Percentiles rank a stretch among this genome's conserved stretches.
These are phyloP conservation scores for Cyclotella sp. DNA, from an alignment of 108 stramenopile genomes.

Conservation along the genomic window DNA sequence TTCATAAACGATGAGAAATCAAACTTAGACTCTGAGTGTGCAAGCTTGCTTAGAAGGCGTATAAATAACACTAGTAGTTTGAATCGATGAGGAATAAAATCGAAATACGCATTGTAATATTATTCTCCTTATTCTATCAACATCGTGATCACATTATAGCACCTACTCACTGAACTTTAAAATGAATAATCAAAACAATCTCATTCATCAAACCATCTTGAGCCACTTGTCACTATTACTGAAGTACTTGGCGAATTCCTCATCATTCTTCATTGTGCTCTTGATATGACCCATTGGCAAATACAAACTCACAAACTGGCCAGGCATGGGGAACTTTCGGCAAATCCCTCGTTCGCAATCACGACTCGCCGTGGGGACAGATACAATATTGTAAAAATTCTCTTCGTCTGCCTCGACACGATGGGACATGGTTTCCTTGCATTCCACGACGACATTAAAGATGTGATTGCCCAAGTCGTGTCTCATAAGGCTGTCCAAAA, in stretches of 20 bases:
- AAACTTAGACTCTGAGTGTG: conserved; percentile 22
- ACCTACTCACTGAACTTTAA: too few relatives aligned
- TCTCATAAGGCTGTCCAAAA: conserved; percentile 32
- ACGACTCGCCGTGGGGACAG: conserved; percentile 7
- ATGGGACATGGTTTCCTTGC: conserved; percentile 39
- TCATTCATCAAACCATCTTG: conserved; percentile 33
- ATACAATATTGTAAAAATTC: conserved; percentile 58
- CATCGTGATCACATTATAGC: too few relatives aligned
- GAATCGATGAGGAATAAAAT: too few relatives aligned
- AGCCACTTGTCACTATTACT: conserved; percentile 74
- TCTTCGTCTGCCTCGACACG: conserved; percentile 34
- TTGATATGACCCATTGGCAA: conserved; percentile 87
- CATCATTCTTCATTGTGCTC: conserved; percentile 76
- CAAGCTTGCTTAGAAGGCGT: conserved; percentile 5
- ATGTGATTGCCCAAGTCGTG: conserved; percentile 59
- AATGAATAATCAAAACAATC: too few relatives aligned
- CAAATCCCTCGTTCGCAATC: conserved; percentile 25
- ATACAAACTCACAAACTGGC: conserved; percentile 78
- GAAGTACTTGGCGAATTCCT: conserved; percentile 68
- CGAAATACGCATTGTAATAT: too few relatives aligned
- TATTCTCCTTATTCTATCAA: too few relatives aligned
- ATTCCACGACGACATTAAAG: conserved; percentile 50
- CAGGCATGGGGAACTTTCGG: conserved; percentile 68
- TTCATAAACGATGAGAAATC: conserved; percentile 1
- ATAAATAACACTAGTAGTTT: conserved; percentile 4